Evolutionary conservation across 176 grass and related monocot genomes (phyloP).

Genomic region (Phyllostachys edulis): DNA sequence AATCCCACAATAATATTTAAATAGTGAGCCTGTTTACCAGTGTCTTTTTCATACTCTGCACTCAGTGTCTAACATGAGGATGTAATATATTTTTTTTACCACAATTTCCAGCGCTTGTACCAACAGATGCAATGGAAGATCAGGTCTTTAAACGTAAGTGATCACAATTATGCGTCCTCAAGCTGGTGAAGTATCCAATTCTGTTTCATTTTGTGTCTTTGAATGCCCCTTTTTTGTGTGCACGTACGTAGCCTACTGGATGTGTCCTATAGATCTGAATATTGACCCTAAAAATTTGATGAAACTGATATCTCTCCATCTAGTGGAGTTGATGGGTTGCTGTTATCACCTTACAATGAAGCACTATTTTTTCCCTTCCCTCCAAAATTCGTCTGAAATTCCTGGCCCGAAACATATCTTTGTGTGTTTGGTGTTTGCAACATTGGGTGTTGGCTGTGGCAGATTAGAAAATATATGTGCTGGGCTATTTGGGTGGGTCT

Average conservation of each 20-base stretch:
- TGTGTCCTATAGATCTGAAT: background rate
- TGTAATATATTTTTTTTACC: conserved; percentile 21
- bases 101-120: conserved; percentile 71
- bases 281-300: background rate
- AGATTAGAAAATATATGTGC: background rate
- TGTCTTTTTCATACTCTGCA: conserved; percentile 11
- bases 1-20: background rate
- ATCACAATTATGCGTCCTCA: conserved; percentile 22
- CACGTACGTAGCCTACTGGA: background rate
- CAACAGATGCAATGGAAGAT: conserved; percentile 89
- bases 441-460: background rate
- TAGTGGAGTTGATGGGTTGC: background rate
- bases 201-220: conserved; percentile 1
- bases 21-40: background rate
- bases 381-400: background rate
- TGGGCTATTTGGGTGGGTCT: background rate
- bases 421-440: background rate
- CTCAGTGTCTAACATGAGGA: conserved; percentile 1
- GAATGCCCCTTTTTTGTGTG: background rate
- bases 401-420: background rate
- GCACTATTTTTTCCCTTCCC: background rate
- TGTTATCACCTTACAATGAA: background rate
- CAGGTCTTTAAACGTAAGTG: conserved; percentile 78
- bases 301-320: background rate
- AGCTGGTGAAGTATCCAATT: conserved; percentile 18